Evolutionary conservation across 2,329 filamentous ascomycete species (phyloP).

Genomic region (Fusarium sambucinum): DNA sequence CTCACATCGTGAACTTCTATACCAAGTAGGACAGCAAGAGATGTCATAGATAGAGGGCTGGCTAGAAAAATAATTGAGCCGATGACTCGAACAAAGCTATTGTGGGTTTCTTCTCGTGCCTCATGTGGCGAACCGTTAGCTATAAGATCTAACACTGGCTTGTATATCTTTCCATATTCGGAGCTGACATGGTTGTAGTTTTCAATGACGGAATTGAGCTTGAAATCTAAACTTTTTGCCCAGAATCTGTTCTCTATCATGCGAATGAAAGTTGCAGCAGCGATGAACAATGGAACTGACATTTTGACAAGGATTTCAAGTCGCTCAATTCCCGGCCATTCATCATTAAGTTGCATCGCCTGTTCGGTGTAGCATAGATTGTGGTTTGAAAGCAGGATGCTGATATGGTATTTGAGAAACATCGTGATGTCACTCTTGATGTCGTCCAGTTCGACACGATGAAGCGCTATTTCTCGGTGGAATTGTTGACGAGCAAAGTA

Average conservation of each 20-base stretch:
- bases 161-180: background rate
- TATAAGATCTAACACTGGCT: background rate
- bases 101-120: rapidly evolving
- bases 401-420: background rate
- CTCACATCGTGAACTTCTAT: background rate
- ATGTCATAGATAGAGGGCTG: constrained; percentile 30
- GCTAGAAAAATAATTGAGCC: constrained; percentile 44
- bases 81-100: constrained; percentile 18
- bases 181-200: background rate
- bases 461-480: background rate
- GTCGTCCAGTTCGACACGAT: background rate
- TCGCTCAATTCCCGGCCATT: background rate
- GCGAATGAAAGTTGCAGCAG: background rate
- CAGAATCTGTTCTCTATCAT: background rate
- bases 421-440: background rate
- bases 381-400: rapidly evolving
- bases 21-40: constrained; percentile 15
- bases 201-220: background rate
- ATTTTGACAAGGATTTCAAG: rapidly evolving
- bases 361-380: background rate
- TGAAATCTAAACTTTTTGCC: background rate
- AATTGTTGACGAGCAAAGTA: background rate
- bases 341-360: rapidly evolving
- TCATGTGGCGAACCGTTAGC: background rate
- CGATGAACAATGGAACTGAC: background rate